Evolutionary conservation across 73 alveolate genomes (phyloP).

Genomic region (Paramecium primaurelia): DNA sequence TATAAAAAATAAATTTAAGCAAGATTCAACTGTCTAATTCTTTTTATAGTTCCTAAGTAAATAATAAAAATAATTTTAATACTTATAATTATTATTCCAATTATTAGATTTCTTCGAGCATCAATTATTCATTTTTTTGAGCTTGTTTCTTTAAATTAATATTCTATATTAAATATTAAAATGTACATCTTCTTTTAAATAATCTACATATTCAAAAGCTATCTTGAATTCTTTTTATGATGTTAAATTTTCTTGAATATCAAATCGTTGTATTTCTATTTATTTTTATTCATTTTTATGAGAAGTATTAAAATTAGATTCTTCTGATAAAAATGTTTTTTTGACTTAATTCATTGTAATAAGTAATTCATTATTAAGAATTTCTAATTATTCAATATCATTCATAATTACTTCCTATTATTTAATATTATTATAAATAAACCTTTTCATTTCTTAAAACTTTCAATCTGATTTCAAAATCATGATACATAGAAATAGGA

Average conservation of each 20-base stretch:
- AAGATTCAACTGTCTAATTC: neutral
- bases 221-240: neutral
- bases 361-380: neutral
- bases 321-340: neutral
- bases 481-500: neutral
- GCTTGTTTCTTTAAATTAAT: neutral
- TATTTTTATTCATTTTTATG: neutral
- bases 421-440: neutral
- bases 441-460: neutral
- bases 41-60: neutral
- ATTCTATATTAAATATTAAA: neutral
- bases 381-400: neutral
- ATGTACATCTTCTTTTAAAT: neutral
- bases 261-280: neutral
- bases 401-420: neutral
- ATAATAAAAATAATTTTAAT: neutral
- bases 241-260: neutral
- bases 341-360: neutral
- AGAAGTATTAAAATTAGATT: neutral
- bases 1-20: neutral
- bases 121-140: neutral
- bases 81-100: neutral
- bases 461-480: neutral
- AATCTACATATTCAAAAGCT: conserved; percentile 5
- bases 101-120: neutral